These are phyloP conservation scores for Solioccasus polychromus DNA, from an alignment of 768 basidiomycete species.

Conservation along the genomic window DNA sequence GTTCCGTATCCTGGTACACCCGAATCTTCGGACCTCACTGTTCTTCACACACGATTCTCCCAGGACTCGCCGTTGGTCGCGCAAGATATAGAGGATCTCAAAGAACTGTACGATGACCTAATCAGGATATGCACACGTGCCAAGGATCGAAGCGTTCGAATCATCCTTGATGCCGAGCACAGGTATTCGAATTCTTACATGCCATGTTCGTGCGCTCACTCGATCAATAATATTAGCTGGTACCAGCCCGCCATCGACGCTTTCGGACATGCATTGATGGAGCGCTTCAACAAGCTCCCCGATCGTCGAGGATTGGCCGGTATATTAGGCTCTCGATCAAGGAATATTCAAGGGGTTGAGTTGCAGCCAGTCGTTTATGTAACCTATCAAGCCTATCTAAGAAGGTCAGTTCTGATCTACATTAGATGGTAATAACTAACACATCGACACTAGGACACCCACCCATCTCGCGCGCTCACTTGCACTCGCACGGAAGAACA, in stretches of 20 bases:
- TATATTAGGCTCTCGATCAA: constrained; percentile 4
- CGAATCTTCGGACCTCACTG: constrained; percentile 52
- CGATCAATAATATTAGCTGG: constrained; percentile 38
- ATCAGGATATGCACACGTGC: constrained; percentile 63
- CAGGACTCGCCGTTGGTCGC: constrained; percentile 36
- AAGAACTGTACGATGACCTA: constrained; percentile 60
- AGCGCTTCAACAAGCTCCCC: constrained; percentile 61
- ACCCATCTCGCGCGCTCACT: constrained; percentile 65
- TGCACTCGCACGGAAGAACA: constrained; percentile 57
- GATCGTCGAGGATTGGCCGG: constrained; percentile 3
- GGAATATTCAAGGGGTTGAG: not conserved
- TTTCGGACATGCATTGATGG: constrained; percentile 68
- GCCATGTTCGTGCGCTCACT: constrained; percentile 4
- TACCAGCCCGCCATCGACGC: constrained; percentile 82
- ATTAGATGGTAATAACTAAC: not conserved
- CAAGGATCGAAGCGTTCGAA: constrained; percentile 55
- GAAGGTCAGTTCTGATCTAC: constrained; percentile 44
- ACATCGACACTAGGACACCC: constrained; percentile 49
- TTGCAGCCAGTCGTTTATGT: constrained; percentile 75
- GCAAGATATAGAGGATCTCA: constrained; percentile 59
- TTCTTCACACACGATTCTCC: constrained; percentile 35
- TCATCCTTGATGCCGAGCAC: constrained; percentile 87
- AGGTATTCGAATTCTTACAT: constrained; percentile 36
- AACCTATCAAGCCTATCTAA: constrained; percentile 88
- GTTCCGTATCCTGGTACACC: constrained; percentile 73